These are phyloP conservation scores for Phytophthora cryptogea DNA, from an alignment of 352 stramenopile genomes.

Conservation along the genomic window DNA sequence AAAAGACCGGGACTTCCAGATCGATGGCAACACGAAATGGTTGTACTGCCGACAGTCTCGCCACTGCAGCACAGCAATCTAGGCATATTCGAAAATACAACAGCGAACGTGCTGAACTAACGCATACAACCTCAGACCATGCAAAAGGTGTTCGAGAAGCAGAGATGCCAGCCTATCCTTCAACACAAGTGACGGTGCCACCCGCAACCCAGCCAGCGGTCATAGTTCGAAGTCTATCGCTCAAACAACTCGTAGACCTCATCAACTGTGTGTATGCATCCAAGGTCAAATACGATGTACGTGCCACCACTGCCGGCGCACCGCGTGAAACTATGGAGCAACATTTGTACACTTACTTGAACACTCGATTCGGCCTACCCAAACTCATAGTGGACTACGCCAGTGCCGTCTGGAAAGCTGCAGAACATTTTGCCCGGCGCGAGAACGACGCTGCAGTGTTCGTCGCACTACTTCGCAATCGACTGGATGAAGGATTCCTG, in stretches of 20 bases:
- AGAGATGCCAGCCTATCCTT: conserved; percentile 3
- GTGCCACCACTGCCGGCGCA: conserved; percentile 41
- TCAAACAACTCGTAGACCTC: conserved; percentile 81
- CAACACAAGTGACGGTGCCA: not conserved
- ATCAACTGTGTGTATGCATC: conserved; percentile 74
- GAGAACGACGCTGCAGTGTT: conserved; percentile 86
- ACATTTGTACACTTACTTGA: conserved; percentile 90
- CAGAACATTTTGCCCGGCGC: conserved; percentile 43
- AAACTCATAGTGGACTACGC: conserved; percentile 81
- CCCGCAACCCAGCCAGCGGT: conserved; percentile 6
- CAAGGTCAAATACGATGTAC: conserved; percentile 72
- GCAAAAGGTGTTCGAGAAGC: conserved; percentile 12
- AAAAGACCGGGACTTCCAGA: conserved; percentile 5
- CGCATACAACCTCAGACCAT: not conserved
- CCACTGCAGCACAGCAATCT: not conserved
- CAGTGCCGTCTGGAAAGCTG: conserved; percentile 80
- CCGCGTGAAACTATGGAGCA: conserved; percentile 87
- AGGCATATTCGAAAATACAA: conserved; percentile 33
- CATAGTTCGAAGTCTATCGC: conserved; percentile 53
- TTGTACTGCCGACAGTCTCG: conserved; percentile 11
- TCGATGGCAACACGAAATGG: not conserved
- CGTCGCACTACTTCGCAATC: conserved; percentile 72
- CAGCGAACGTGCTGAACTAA: conserved; percentile 4
- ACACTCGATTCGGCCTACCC: conserved; percentile 83
- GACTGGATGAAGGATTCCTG: conserved; percentile 83